Evolutionary conservation across 176 grass and related monocot genomes (phyloP), one percentile per base, ranked within the genome.

Genomic region (Paspalum notatum): DNA sequence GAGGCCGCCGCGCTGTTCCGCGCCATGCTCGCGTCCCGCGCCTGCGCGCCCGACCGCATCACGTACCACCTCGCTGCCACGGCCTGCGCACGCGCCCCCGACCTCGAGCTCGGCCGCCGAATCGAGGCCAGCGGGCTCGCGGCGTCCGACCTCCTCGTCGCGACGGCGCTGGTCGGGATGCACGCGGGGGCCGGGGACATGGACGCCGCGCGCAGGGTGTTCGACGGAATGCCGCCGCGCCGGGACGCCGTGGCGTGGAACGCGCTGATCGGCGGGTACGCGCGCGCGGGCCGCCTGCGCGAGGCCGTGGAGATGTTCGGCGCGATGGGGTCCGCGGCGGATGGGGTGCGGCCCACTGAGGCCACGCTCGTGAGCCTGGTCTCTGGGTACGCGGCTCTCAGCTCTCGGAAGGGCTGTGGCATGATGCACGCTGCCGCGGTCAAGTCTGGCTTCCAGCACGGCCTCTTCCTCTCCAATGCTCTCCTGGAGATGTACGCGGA

Each of bases 241-340:
- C 89, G 80, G 26, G 93, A 93, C 65, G 51, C 71, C 12, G 85
- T 90, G 32, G 53, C 76, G 16, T 92, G 93, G 90, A 91, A 89
- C 44, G 63, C 87, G 1, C 12, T 93, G 41, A 90, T 96, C 32
- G 40, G 87, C 17, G 93, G 93, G 7, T 96, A 88, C 11, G 64
- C 66, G 1, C 66, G 62, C 9, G 61, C 11, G 5, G 90, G 85
- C 8, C 45, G 59, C 32, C 47, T 92, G 44, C 66, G 15, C 1
- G 66, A 90, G 46, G 82, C 87, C 51, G 41, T 89, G 7, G 46
- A 25, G 81, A 32, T 84, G 41, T 96, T 88, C 6, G 59, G 24
- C 50, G 52, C 9, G 45, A 96, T 91, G 90, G 82, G 80, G 70
- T 74, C 61, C 8, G 71, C 1, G 45, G 71, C 1, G 45, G 76